Base-by-base conservation (phyloP, 495 filamentous ascomycete species). In the Cudoniella acicularis region DNA sequence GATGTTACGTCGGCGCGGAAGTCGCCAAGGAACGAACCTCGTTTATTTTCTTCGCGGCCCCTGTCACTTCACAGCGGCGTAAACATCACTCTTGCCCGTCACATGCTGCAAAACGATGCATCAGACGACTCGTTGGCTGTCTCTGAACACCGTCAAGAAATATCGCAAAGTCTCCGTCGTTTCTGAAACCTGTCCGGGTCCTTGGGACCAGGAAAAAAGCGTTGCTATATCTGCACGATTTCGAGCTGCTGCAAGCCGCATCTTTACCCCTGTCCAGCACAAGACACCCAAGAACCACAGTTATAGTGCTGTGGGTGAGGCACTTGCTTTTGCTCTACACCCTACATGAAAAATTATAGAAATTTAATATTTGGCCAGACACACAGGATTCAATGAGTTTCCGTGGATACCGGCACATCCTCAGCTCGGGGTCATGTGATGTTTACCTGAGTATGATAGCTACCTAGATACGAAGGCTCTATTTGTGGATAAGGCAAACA, bases 111-210 rank as follows among this genome's bases (percentile, higher is more conserved):
- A 21, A 10, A 49, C 42, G 13, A 30, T 52, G 17, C 36, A 62
- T 62, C 60, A 62, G 54, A 48, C 47, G 60, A 57, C 54, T n/a
- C 17, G 30, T 13, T 6, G 30, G 3, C 16, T 62, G 49, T 57
- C 53, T 62, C 60, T 48, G 41, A 57, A 47, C 24, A 17, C 23
- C 1, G 24, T 52, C 59, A 57, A 62, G 42, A 48, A 54, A 62
- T 49, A 49, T 36, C 41, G 10, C n/a, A 25, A 20, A 54, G 1
- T 2, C 21, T 41, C 13, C 24, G 4, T 54, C 30, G 30, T 4
- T 4, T 36, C 13, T 36, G 6, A 4, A 36, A 36, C 13, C 30
- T 36, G 4, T 36, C 30, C 13, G 13, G 30, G 13, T 36, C 6
- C 13, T 36, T 36, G 13, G 30, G 30, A 13, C 30, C 30, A 13